Conservation (phyloP, 805 yeast genomes). For the Starmerella sp. region DNA sequence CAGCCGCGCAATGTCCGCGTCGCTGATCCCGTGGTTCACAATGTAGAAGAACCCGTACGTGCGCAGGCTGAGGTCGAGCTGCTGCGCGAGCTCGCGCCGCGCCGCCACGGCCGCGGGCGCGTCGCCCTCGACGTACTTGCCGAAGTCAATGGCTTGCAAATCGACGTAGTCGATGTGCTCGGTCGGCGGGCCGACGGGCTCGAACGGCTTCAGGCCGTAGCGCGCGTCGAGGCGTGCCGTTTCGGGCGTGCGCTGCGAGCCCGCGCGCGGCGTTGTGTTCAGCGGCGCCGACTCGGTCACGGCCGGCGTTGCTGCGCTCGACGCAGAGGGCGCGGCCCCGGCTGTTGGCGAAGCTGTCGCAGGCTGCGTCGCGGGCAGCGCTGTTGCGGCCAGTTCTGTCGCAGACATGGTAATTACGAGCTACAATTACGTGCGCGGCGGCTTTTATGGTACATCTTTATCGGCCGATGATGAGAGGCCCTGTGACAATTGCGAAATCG, state of each 20-base stretch:
- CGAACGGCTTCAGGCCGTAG: conserved; percentile 9
- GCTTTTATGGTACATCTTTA: neutral
- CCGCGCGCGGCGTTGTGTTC: conserved; percentile 1
- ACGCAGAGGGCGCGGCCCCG: too few relatives aligned
- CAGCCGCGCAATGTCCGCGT: conserved; percentile 29
- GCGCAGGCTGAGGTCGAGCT: conserved; percentile 34
- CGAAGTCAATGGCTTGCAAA: conserved; percentile 30
- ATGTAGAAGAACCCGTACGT: conserved; percentile 38
- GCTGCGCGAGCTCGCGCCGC: conserved; percentile 30
- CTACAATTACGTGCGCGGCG: neutral
- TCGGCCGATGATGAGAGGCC: neutral
- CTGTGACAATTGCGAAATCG: neutral
- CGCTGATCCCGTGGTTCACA: conserved; percentile 34
- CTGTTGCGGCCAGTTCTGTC: neutral
- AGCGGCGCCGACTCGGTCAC: conserved; percentile 9
- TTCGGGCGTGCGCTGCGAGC: neutral
- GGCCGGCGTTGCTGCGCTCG: neutral
- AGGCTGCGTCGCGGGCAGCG: too few relatives aligned
- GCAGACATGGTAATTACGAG: too few relatives aligned
- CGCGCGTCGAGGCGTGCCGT: conserved; percentile 3
- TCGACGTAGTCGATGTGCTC: conserved; percentile 14
- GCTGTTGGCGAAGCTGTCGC: too few relatives aligned
- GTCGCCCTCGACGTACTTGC: conserved; percentile 30
- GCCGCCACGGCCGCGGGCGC: conserved; percentile 26
- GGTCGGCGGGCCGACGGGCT: conserved; percentile 9